Base-by-base conservation (phyloP, 805 yeast genomes). In the Yarrowia sp. region DNA sequence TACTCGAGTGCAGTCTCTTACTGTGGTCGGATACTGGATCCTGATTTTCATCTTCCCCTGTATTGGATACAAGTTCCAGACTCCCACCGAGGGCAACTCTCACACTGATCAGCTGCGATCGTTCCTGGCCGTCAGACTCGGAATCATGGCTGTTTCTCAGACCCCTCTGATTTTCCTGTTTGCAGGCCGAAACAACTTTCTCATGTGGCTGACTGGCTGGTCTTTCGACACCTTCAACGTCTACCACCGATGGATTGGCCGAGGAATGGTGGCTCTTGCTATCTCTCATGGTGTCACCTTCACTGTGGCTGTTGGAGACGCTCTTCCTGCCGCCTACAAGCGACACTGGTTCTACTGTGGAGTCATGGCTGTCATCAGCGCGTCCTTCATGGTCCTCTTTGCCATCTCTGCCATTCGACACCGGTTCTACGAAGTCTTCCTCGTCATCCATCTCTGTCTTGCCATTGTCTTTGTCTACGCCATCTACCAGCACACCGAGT, bases 171-270 rank as follows among this genome's bases (percentile, higher is more conserved):
- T 73, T 4, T 86, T 87, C 77, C 77, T 84, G 68, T 94, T 90
- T 78, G 87, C 82, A 6, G 88, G 89, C 38, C 80, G 95, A 72
- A 91, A 90, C 75, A 90, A 89, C 73, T 85, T 91, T 20, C 79
- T 90, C 73, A 83, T 84, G 70, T 79, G 78, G 74, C 66, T 87
- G 6, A 83, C 92, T 0, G 91, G 93, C 2, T 82, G 90, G 80
- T 76, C 86, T 0, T 87, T 84, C 71, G 78, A 86, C 14, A 82
- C 88, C 1, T 89, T 90, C 77, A 80, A 85, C 72, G 77, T 80
- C 36, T 84, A 84, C 73, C 97, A 91, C 77, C 69, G 75, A 75
- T 87, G 91, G 89, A 76, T 82, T 55, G 88, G 90, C 1, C 79
- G 88, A 70, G 79, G 82, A 0, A 78, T 84, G 70, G 77, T 83